These are phyloP conservation scores for Ceratobasidium sp. DNA, from an alignment of 1,284 basidiomycete species.

Conservation along the genomic window DNA sequence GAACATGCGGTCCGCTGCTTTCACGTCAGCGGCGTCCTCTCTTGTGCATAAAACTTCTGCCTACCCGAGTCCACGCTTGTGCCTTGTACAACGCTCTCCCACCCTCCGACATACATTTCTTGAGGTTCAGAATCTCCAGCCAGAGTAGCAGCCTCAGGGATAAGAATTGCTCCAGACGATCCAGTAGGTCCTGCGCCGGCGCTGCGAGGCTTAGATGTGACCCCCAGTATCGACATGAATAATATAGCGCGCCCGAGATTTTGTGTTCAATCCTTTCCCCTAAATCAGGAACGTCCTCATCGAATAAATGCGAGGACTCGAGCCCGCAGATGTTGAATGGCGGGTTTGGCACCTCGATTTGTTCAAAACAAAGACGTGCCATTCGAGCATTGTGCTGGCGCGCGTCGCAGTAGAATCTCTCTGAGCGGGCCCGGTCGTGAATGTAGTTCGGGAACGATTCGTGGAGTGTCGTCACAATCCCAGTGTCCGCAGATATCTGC, in stretches of 20 bases:
- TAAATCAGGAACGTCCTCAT: not conserved
- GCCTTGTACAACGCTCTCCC: not conserved
- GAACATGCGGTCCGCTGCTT: not conserved
- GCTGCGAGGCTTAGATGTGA: not conserved
- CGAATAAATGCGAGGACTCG: not conserved
- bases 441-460: conserved; percentile 31
- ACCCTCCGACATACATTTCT: conserved; percentile 6
- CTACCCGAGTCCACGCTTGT: conserved; percentile 1
- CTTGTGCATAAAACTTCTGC: not conserved
- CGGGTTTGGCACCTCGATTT: conserved; percentile 6
- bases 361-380: not conserved
- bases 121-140: conserved; percentile 28
- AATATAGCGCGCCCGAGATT: not conserved
- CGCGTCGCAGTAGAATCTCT: conserved; percentile 15
- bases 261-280: not conserved
- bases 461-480: not conserved
- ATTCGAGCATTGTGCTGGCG: not conserved
- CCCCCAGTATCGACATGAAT: conserved; percentile 28
- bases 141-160: conserved; percentile 16
- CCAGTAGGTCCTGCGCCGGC: not conserved
- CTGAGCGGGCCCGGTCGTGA: not conserved
- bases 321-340: conserved; percentile 32
- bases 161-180: not conserved
- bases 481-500: not conserved
- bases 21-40: not conserved